A percentile compares a stretch with the other conserved stretches of the same genome.
phyloP scores from a whole-genome alignment of 1,284 basidiomycete genomes.

The Pseudozyma flocculosa region DNA sequence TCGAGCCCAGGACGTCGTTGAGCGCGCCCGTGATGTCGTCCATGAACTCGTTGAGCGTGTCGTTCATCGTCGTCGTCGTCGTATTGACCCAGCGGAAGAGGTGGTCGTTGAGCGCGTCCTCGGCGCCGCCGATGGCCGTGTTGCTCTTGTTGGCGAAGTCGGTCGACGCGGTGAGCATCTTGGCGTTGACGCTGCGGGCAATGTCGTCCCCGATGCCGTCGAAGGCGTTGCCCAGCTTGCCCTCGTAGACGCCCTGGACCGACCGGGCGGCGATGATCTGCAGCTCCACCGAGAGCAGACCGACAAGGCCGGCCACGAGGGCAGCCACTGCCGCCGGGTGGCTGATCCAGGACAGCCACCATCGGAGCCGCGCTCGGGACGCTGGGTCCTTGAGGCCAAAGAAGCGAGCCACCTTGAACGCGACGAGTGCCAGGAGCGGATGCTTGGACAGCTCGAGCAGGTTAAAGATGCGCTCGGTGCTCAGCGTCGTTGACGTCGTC shows the following conservation, averaged over 20 bases:
- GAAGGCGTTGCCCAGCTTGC: conserved; percentile 61
- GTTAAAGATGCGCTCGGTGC: conserved; percentile 16
- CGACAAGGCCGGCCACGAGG: conserved; percentile 84
- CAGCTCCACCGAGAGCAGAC: conserved; percentile 80
- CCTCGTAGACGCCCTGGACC: conserved; percentile 23
- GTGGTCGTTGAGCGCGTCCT: conserved; percentile 72
- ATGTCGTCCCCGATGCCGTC: conserved; percentile 68
- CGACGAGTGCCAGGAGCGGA: conserved; percentile 27
- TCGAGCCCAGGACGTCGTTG: conserved; percentile 70
- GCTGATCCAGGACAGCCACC: conserved; percentile 84
- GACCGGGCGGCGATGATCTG: conserved; percentile 68
- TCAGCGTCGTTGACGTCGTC: conserved; percentile 2
- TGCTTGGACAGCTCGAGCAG: conserved; percentile 39
- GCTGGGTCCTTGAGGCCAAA: conserved; percentile 17
- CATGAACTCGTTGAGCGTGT: conserved; percentile 62
- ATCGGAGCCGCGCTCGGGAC: conserved; percentile 61
- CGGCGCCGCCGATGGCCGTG: conserved; percentile 67
- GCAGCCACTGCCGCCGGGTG: conserved; percentile 85
- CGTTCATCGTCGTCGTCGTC: conserved; percentile 84
- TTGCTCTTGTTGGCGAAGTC: conserved; percentile 78
- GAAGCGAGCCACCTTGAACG: conserved; percentile 11
- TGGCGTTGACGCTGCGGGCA: conserved; percentile 72
- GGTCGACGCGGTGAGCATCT: conserved; percentile 71
- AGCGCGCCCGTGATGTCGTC: conserved; percentile 57
- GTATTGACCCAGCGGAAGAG: conserved; percentile 86